Percentiles rank a stretch among this genome's conserved stretches.
Evolutionary conservation across 768 basidiomycete species (phyloP).

Genomic region (Tulasnella sp.): DNA sequence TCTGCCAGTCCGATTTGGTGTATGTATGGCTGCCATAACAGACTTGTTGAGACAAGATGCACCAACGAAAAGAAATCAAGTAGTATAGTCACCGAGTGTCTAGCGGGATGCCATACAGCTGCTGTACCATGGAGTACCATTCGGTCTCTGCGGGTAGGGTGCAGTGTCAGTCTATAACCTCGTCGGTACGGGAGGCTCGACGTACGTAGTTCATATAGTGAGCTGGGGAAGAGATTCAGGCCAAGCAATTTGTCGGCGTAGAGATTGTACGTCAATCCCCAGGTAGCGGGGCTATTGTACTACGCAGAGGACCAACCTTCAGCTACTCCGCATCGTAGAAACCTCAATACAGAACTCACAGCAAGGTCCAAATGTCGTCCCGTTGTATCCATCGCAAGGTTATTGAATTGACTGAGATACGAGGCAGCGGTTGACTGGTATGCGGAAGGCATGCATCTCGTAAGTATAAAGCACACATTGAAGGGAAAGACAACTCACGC

Average conservation of each 20-base stretch:
- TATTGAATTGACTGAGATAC: not conserved
- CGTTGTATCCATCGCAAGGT: too few species aligned
- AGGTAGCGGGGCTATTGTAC: constrained; percentile 18
- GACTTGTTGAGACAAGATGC: not conserved
- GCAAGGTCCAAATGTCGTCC: too few species aligned
- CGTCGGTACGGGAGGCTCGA: too few species aligned
- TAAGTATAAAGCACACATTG: constrained; percentile 19
- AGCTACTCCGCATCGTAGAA: too few species aligned
- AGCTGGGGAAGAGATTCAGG: constrained; percentile 15
- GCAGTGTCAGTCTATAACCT: not conserved
- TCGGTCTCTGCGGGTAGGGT: too few species aligned
- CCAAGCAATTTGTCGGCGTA: constrained; percentile 19
- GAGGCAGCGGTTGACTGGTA: not conserved
- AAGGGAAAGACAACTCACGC: too few species aligned
- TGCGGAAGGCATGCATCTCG: constrained; percentile 24
- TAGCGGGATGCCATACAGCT: not conserved
- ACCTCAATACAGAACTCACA: too few species aligned
- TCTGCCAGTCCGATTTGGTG: constrained; percentile 17
- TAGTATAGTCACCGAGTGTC: not conserved
- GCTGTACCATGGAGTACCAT: too few species aligned
- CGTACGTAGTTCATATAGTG: constrained; percentile 19
- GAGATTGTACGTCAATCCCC: constrained; percentile 6
- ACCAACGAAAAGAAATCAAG: not conserved
- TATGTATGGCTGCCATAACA: not conserved
- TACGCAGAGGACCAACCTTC: too few species aligned